Evolutionary conservation across 208 protist genomes (phyloP), one percentile per base, ranked within the genome.

Genomic region (Jaenimonas drosophilae): DNA sequence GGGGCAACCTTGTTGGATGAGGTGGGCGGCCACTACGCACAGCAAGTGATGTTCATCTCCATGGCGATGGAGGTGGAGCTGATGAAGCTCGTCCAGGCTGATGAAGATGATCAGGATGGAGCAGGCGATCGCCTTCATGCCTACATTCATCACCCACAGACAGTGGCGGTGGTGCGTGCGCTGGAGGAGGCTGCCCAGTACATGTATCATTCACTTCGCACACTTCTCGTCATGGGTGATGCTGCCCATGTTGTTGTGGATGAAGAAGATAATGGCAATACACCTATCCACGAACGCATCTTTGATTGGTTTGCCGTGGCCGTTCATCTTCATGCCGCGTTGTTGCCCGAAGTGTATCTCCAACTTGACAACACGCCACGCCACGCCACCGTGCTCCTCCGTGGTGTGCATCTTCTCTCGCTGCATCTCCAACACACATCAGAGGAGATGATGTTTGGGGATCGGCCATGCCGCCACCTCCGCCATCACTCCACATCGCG

Each of bases 321-420:
- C 1, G 49, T 53, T 0, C 65, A 84, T 34, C 41, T 79, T 0
- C 59, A 79, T 28, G 50, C 49, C 14, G 26, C 45, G 12, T 73
- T 67, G 26, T 43, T 86, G 11, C 70, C 78, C 0, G 83, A 91
- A 46, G 86, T 77, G 52, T 76, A 72, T 52, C 64, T 91, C 17
- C 39, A 65, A n/a, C 20, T 47, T 11, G 71, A 86, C 36, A 50
- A 70, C 37, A 59, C 61, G 4, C 14, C 14, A 0, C 21, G 34
- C 3, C 83, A 91, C 49, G 61, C 52, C 3, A 29, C 46, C 11
- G 38, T 47, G n/a, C 60, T 91, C 1, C 32, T 86, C n/a, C 65
- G 59, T 3, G 46, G 64, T 9, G 16, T 81, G 3, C 66, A 81
- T 14, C 23, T 91, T 16, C 60, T 91, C 2, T 49, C 51, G 2